These are phyloP conservation scores for Suhomyces bolitotheri DNA, from an alignment of 1,139 yeast species.

Conservation along the genomic window DNA sequence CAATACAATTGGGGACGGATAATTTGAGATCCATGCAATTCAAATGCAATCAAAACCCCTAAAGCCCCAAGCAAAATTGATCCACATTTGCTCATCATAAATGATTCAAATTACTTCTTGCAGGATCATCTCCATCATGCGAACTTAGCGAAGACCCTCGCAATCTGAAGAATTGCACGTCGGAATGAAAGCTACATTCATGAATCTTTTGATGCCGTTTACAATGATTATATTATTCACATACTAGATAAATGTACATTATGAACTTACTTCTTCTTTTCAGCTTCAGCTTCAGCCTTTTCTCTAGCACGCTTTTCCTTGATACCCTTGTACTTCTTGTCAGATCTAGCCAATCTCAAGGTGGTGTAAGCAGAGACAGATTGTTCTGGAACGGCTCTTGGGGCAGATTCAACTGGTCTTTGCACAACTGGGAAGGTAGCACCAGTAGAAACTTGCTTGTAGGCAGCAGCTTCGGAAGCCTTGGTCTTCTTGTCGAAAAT, in stretches of 20 bases:
- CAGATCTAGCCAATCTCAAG: conserved; percentile 92
- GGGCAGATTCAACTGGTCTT: conserved; percentile 66
- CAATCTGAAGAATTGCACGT: no score
- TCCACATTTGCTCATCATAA: no score
- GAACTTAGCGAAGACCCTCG: no score
- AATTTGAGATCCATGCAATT: no score
- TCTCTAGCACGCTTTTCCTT: conserved; percentile 97
- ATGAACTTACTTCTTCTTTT: conserved; percentile 73
- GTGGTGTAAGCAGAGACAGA: conserved; percentile 95
- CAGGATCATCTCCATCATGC: no score
- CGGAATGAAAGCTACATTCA: no score
- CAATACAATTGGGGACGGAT: no score
- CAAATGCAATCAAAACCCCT: no score
- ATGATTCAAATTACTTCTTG: no score
- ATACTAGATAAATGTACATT: conserved; percentile 15
- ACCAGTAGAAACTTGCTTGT: conserved; percentile 75
- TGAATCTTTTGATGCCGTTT: no score
- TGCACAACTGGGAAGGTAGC: conserved; percentile 93
- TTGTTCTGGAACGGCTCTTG: conserved; percentile 86
- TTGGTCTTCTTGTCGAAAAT: conserved; percentile 89
- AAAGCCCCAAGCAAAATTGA: no score
- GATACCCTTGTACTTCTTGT: conserved; percentile 90
- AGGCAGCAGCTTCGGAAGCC: conserved; percentile 67
- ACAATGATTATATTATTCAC: conserved; percentile 13
- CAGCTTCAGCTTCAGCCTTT: conserved; percentile 99